Conservation (phyloP, 257 asterid genomes). For the Anisodus tanguticus region DNA sequence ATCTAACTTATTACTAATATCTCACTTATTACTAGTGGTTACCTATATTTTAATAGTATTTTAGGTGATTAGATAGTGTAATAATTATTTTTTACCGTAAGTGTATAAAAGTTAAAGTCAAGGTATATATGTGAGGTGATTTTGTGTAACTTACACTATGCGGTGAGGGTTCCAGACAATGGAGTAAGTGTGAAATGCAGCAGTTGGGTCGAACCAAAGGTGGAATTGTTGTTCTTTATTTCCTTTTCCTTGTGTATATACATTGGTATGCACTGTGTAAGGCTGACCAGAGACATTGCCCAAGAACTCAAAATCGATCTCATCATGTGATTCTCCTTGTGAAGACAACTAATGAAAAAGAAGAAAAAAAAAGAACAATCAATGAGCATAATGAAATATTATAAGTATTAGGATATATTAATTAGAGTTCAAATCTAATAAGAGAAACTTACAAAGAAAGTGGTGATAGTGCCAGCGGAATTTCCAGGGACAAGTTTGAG, state of each 20-base stretch:
- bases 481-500: conserved; percentile 15
- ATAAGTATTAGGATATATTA: neutral
- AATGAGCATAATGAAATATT: neutral
- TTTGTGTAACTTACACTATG: conserved; percentile 23
- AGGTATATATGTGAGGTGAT: neutral
- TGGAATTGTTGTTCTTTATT: conserved; percentile 32
- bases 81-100: too few relatives aligned
- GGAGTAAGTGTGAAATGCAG: conserved; percentile 33
- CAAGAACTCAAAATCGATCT: conserved; percentile 29
- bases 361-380: neutral
- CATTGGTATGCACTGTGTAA: conserved; percentile 29
- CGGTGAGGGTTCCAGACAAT: conserved; percentile 31
- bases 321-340: conserved; percentile 25
- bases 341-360: neutral
- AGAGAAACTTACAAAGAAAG: conserved; percentile 19
- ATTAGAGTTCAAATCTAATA: neutral
- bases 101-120: too few relatives aligned
- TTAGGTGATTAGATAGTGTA: too few relatives aligned
- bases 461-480: conserved; percentile 10
- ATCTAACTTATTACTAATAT: neutral
- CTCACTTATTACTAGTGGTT: too few relatives aligned
- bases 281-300: conserved; percentile 30
- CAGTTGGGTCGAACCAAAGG: conserved; percentile 33
- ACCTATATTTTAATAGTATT: too few relatives aligned
- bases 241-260: conserved; percentile 30